phyloP scores from a whole-genome alignment of 352 stramenopile species.

The Pythium graminicola region DNA sequence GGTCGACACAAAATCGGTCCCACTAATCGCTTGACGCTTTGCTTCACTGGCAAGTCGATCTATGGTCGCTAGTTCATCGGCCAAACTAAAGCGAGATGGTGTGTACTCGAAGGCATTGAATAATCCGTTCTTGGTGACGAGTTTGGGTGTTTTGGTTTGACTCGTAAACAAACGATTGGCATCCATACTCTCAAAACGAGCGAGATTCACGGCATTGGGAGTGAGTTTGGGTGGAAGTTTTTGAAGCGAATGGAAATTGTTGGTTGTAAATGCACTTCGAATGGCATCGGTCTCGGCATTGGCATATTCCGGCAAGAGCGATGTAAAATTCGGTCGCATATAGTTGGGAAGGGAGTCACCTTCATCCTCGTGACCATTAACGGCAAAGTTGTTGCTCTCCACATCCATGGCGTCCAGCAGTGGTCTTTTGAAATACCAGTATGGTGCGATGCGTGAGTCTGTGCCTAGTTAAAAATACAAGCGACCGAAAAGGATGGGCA shows the following conservation, averaged over 20 bases:
- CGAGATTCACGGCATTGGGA: conserved; percentile 56
- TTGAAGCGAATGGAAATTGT: conserved; percentile 62
- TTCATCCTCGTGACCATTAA: background rate
- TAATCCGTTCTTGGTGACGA: conserved; percentile 56
- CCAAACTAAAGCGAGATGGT: conserved; percentile 56
- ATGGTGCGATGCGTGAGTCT: too few relatives aligned
- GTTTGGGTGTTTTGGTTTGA: conserved; percentile 30
- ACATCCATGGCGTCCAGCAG: conserved; percentile 11
- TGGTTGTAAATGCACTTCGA: conserved; percentile 57
- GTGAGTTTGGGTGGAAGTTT: conserved; percentile 48
- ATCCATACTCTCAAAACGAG: conserved; percentile 71
- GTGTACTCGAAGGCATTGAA: conserved; percentile 80
- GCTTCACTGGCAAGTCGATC: conserved; percentile 57
- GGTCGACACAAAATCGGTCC: conserved; percentile 58
- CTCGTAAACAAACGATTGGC: conserved; percentile 50
- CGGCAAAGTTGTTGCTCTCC: conserved; percentile 9
- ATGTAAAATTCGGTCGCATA: conserved; percentile 79
- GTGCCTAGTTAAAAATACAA: too few relatives aligned
- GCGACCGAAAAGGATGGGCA: too few relatives aligned
- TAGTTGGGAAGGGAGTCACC: conserved; percentile 41
- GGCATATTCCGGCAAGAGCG: conserved; percentile 70
- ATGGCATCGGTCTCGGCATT: conserved; percentile 75
- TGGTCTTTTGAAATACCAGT: too few relatives aligned
- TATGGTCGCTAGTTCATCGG: conserved; percentile 57
- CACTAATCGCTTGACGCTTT: conserved; percentile 66